Percentiles rank a stretch among this genome's conserved stretches.
These are phyloP conservation scores for Cnidoscolus chayamansa DNA, from an alignment of 441 rosid species.

Conservation along the genomic window DNA sequence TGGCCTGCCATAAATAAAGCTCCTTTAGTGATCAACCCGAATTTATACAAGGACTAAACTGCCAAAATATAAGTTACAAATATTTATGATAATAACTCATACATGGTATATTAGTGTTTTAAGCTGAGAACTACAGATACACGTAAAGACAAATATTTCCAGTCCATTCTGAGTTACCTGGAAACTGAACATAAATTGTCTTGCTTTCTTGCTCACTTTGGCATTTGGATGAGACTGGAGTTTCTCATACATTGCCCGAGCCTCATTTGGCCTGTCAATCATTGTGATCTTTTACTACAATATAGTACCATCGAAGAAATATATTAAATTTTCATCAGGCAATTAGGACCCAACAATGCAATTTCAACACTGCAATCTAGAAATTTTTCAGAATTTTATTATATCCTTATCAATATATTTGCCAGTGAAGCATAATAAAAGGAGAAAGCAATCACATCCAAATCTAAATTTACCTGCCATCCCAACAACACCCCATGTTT, in stretches of 20 bases:
- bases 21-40: neutral
- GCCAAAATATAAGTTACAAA: neutral
- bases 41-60: neutral
- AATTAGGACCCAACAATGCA: neutral
- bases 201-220: conserved; percentile 65
- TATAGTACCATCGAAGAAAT: conserved; percentile 3
- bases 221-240: conserved; percentile 70
- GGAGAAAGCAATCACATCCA: neutral
- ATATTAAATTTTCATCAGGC: neutral
- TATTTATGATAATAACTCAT: conserved; percentile 2
- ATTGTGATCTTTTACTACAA: conserved; percentile 7
- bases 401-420: neutral
- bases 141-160: neutral
- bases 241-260: conserved; percentile 70
- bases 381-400: neutral
- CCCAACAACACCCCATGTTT: neutral
- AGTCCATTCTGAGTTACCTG: conserved; percentile 41
- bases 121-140: too few relatives aligned
- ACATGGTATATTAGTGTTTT: neutral
- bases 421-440: neutral
- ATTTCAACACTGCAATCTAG: neutral
- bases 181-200: conserved; percentile 73
- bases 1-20: conserved; percentile 48
- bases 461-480: neutral
- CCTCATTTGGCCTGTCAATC: conserved; percentile 54